Conservation (phyloP, 2,329 filamentous ascomycete species). For the Esteya vermicola region DNA sequence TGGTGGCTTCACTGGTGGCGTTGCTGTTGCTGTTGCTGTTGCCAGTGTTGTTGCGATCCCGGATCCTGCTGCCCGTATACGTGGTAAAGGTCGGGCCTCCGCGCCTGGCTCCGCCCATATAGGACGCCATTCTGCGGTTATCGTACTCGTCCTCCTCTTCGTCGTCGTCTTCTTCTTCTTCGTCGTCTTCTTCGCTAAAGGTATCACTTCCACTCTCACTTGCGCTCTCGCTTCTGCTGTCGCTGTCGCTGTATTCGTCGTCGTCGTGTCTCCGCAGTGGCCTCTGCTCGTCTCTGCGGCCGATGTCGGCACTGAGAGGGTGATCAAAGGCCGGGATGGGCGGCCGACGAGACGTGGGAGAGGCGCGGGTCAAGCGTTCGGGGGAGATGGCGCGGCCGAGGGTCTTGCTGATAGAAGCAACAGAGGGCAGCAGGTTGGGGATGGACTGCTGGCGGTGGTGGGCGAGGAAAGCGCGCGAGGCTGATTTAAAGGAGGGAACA, state of each 20-base stretch:
- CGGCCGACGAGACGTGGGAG: not conserved
- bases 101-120: constrained; percentile 1
- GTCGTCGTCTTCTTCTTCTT: constrained; percentile 9
- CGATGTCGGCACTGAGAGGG: too few relatives aligned
- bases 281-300: constrained; percentile 15
- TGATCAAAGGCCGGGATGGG: constrained; percentile 4
- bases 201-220: too few relatives aligned
- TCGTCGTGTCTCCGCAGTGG: not conserved
- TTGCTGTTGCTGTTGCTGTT: not conserved
- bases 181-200: too few relatives aligned
- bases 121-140: constrained; percentile 9
- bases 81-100: constrained; percentile 2
- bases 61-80: not conserved
- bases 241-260: not conserved
- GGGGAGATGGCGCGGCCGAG: constrained; percentile 11
- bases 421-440: constrained; percentile 18
- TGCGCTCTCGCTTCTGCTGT: constrained; percentile 16
- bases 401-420: constrained; percentile 8
- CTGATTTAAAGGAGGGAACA: constrained; percentile 8
- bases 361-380: constrained; percentile 5
- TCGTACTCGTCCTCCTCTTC: constrained; percentile 15
- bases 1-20: not conserved
- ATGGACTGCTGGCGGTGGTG: constrained; percentile 22
- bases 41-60: not conserved
- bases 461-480: constrained; percentile 10